Percentiles rank a stretch among this genome's conserved stretches.
Evolutionary conservation across 2,329 filamentous ascomycete species (phyloP).

Genomic region (Diaporthe aspalathi): DNA sequence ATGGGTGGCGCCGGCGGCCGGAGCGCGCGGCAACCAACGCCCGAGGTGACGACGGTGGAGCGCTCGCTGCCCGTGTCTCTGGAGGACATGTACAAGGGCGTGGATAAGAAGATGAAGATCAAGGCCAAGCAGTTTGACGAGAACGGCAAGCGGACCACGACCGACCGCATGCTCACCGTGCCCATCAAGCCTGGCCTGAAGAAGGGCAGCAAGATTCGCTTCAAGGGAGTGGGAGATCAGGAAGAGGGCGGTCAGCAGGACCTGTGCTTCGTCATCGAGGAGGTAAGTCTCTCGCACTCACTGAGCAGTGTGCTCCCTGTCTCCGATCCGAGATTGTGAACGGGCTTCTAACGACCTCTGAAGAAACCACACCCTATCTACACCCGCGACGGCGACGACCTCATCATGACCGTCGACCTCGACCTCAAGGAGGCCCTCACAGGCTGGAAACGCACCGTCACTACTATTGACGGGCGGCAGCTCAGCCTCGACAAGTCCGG

Average conservation of each 20-base stretch:
- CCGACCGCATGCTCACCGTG: slow-evolving; percentile 92
- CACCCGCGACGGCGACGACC: slow-evolving; percentile 87
- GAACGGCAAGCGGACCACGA: slow-evolving; percentile 83
- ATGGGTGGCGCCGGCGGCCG: slow-evolving; percentile 41
- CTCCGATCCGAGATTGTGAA: not conserved
- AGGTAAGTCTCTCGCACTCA: slow-evolving; percentile 70
- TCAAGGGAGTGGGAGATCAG: slow-evolving; percentile 96
- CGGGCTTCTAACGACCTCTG: slow-evolving; percentile 53
- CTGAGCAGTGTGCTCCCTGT: not conserved
- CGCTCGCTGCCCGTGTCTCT: slow-evolving; percentile 82
- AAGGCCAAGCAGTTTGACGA: slow-evolving; percentile 95
- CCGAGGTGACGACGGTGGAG: slow-evolving; percentile 92
- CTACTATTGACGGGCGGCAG: slow-evolving; percentile 92
- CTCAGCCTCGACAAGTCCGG: slow-evolving; percentile 82
- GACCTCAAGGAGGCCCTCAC: slow-evolving; percentile 94
- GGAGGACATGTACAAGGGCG: slow-evolving; percentile 89
- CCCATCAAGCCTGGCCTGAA: slow-evolving; percentile 96
- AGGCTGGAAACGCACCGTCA: slow-evolving; percentile 91
- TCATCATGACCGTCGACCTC: slow-evolving; percentile 82
- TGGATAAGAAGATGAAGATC: slow-evolving; percentile 97
- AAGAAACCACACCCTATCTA: slow-evolving; percentile 90
- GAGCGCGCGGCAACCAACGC: slow-evolving; percentile 66
- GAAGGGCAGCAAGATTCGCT: slow-evolving; percentile 98
- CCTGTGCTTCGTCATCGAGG: slow-evolving; percentile 92
- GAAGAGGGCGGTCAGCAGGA: slow-evolving; percentile 97